phyloP scores from a whole-genome alignment of 805 yeast genomes.

The Candida lessepsii region DNA sequence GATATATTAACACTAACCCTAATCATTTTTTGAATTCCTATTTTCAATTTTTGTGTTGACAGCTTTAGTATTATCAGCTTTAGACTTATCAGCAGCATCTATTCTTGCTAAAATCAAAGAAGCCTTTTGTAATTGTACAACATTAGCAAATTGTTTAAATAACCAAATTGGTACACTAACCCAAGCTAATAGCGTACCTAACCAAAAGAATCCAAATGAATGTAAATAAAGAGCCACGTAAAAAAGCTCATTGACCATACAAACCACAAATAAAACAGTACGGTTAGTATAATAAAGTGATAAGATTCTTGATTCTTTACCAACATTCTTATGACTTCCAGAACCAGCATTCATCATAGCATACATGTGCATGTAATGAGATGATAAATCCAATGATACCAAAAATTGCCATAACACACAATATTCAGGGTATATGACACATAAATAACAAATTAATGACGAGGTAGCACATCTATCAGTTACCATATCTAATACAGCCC shows the following conservation, averaged over 20 bases:
- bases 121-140: constrained; percentile 85
- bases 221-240: constrained; percentile 84
- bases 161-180: constrained; percentile 81
- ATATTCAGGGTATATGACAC: constrained; percentile 74
- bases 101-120: constrained; percentile 72
- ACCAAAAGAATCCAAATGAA: constrained; percentile 59
- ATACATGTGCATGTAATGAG: constrained; percentile 98
- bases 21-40: neutral
- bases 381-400: constrained; percentile 81
- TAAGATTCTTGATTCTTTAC: constrained; percentile 67
- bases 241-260: constrained; percentile 91
- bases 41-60: neutral
- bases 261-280: constrained; percentile 78
- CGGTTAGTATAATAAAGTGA: constrained; percentile 86
- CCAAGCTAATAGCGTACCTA: constrained; percentile 58
- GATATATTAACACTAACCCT: neutral
- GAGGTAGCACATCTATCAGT: constrained; percentile 97
- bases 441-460: constrained; percentile 82
- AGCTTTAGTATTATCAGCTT: constrained; percentile 4
- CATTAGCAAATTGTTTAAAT: constrained; percentile 87
- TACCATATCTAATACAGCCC: constrained; percentile 98
- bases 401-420: constrained; percentile 75
- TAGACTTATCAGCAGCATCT: constrained; percentile 55
- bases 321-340: constrained; percentile 77
- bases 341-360: constrained; percentile 83